phyloP scores from a whole-genome alignment of 805 yeast genomes.

The Kazachstania taianensis region DNA sequence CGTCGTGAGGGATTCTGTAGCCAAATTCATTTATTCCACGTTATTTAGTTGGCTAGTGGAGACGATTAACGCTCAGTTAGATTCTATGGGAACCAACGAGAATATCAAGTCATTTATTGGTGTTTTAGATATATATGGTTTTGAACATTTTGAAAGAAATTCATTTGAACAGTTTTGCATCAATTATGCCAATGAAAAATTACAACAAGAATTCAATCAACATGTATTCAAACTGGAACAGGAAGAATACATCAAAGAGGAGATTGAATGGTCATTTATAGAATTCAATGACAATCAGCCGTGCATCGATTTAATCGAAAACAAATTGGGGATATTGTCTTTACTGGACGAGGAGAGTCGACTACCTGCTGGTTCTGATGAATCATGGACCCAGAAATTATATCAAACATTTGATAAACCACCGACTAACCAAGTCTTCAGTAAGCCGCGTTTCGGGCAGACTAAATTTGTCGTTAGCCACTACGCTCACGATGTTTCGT shows the following conservation, averaged over 20 bases:
- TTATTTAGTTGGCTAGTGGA: conserved; percentile 92
- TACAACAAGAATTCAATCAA: conserved; percentile 95
- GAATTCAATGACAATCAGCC: conserved; percentile 96
- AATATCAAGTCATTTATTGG: conserved; percentile 77
- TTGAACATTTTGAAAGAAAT: conserved; percentile 89
- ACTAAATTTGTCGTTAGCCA: conserved; percentile 83
- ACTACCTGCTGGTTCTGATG: conserved; percentile 86
- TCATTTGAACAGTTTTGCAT: conserved; percentile 97
- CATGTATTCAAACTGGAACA: conserved; percentile 96
- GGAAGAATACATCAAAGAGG: conserved; percentile 86
- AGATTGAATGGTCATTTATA: conserved; percentile 94
- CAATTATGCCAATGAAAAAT: conserved; percentile 92
- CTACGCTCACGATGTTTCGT: conserved; percentile 89
- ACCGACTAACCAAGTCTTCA: conserved; percentile 67
- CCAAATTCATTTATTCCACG: conserved; percentile 86
- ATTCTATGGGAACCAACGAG: conserved; percentile 54
- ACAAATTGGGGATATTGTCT: conserved; percentile 76
- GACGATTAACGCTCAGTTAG: conserved; percentile 52
- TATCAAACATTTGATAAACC: conserved; percentile 75
- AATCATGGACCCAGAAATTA: conserved; percentile 85
- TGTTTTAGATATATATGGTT: conserved; percentile 94
- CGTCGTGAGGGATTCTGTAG: conserved; percentile 91
- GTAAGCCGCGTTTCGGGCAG: conserved; percentile 91
- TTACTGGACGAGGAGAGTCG: conserved; percentile 92
- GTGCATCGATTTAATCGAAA: conserved; percentile 86